These are phyloP conservation scores for Candida sakaeoensis DNA, from an alignment of 805 yeast species.

Conservation along the genomic window DNA sequence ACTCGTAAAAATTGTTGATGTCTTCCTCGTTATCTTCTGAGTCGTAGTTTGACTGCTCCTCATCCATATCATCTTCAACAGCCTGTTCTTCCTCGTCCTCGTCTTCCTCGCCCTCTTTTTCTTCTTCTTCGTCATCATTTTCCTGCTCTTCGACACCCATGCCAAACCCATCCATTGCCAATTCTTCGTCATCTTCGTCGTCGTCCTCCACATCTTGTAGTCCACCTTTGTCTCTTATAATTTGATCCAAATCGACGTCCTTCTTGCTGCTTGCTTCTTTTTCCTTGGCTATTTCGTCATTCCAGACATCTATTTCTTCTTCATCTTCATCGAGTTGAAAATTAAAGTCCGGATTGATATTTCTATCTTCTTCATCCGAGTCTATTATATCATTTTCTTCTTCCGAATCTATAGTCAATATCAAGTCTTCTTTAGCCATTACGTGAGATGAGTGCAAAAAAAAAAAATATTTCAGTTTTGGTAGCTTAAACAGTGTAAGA, in stretches of 20 bases:
- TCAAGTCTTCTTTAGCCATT: slow-evolving; percentile 45
- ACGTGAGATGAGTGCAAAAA: slow-evolving; percentile 7
- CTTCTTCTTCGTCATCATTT: slow-evolving; percentile 25
- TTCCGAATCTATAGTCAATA: slow-evolving; percentile 77
- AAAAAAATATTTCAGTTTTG: neutral
- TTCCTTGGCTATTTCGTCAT: slow-evolving; percentile 32
- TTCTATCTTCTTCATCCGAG: slow-evolving; percentile 28
- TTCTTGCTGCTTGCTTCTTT: slow-evolving; percentile 27
- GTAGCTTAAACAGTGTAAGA: slow-evolving; percentile 10
- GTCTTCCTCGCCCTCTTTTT: slow-evolving; percentile 24
- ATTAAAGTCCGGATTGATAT: slow-evolving; percentile 68
- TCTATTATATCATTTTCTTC: slow-evolving; percentile 31
- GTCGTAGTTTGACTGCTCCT: slow-evolving; percentile 27
- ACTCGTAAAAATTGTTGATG: slow-evolving; percentile 70
- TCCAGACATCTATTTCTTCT: slow-evolving; percentile 70
- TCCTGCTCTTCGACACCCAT: slow-evolving; percentile 44
- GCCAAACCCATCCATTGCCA: slow-evolving; percentile 42
- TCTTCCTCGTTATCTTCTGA: slow-evolving; percentile 71
- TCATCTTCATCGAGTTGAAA: slow-evolving; percentile 57
- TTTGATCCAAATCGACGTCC: slow-evolving; percentile 83
- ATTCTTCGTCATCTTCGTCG: slow-evolving; percentile 26
- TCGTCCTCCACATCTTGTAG: slow-evolving; percentile 64
- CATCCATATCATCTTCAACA: slow-evolving; percentile 26
- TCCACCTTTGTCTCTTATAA: slow-evolving; percentile 83
- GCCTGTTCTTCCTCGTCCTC: slow-evolving; percentile 33